Conservation (phyloP, 805 yeast genomes). For the Lachancea meyersii region DNA sequence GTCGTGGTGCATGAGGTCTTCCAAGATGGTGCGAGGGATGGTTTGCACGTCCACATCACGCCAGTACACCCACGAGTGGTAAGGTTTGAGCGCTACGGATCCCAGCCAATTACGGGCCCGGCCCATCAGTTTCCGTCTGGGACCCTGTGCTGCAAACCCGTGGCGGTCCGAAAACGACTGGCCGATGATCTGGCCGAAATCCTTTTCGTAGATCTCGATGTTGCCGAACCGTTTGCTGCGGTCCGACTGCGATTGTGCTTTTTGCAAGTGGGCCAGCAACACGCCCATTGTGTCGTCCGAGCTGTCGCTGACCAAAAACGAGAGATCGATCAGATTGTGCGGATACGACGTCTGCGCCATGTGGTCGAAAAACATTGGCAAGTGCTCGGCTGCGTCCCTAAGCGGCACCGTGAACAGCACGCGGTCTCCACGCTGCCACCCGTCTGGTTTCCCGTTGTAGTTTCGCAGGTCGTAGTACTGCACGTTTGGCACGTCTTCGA, state of each 20-base stretch:
- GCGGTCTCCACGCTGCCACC: constrained; percentile 76
- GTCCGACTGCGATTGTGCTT: constrained; percentile 62
- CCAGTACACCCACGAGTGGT: constrained; percentile 96
- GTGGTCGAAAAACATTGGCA: constrained; percentile 84
- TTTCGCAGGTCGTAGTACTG: constrained; percentile 68
- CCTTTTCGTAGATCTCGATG: constrained; percentile 83
- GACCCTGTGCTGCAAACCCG: constrained; percentile 94
- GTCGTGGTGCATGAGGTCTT: constrained; percentile 88
- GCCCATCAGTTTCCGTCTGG: constrained; percentile 91
- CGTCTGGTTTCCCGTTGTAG: constrained; percentile 58
- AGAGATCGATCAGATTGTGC: constrained; percentile 72
- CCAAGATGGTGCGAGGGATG: constrained; percentile 74
- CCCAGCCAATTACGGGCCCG: constrained; percentile 92
- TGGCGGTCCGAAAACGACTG: constrained; percentile 91
- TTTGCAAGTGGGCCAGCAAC: constrained; percentile 49
- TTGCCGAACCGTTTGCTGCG: constrained; percentile 63
- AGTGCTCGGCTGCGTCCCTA: constrained; percentile 85
- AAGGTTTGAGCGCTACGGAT: constrained; percentile 78
- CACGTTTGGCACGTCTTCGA: constrained; percentile 38
- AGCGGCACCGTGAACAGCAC: constrained; percentile 82
- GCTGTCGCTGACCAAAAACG: constrained; percentile 87
- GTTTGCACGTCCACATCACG: constrained; percentile 97
- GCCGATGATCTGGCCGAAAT: constrained; percentile 89
- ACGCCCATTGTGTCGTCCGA: constrained; percentile 79
- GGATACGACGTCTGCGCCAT: constrained; percentile 78